phyloP scores from a whole-genome alignment of 352 stramenopile genomes.

The Phytophthora sojae region DNA sequence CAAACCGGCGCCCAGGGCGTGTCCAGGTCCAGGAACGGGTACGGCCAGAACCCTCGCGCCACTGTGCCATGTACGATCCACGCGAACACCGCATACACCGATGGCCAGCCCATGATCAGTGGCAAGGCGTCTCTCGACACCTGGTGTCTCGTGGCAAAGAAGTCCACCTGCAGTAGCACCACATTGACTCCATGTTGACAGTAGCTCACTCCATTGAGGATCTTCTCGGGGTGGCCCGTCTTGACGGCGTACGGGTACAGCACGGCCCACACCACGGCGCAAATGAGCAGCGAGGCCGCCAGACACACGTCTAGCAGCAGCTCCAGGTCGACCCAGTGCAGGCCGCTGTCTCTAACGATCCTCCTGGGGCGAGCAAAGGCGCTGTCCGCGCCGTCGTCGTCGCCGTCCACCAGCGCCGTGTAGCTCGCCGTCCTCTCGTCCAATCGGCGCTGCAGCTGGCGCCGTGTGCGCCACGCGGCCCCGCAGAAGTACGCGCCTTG shows the following conservation, averaged over 20 bases:
- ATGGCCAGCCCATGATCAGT: conserved; percentile 67
- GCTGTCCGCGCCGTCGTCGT: conserved; percentile 39
- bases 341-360: conserved; percentile 18
- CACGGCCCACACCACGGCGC: conserved; percentile 76
- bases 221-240: conserved; percentile 49
- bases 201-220: conserved; percentile 85
- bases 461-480: conserved; percentile 42
- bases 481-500: conserved; percentile 69
- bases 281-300: conserved; percentile 72
- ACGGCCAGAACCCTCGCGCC: conserved; percentile 78
- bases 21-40: conserved; percentile 78
- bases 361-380: conserved; percentile 21
- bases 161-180: conserved; percentile 75
- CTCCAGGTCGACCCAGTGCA: conserved; percentile 66
- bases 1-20: conserved; percentile 79
- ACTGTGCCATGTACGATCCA: conserved; percentile 82
- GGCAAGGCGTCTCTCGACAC: conserved; percentile 68
- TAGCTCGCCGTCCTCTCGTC: conserved; percentile 42
- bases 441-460: conserved; percentile 30
- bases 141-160: conserved; percentile 53
- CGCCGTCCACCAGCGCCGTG: conserved; percentile 43
- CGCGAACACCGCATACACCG: conserved; percentile 73
- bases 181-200: conserved; percentile 82
- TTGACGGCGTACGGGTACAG: conserved; percentile 72
- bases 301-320: conserved; percentile 78